These are phyloP conservation scores for Ogataea trehalophila DNA, from an alignment of 805 yeast species.

Conservation along the genomic window DNA sequence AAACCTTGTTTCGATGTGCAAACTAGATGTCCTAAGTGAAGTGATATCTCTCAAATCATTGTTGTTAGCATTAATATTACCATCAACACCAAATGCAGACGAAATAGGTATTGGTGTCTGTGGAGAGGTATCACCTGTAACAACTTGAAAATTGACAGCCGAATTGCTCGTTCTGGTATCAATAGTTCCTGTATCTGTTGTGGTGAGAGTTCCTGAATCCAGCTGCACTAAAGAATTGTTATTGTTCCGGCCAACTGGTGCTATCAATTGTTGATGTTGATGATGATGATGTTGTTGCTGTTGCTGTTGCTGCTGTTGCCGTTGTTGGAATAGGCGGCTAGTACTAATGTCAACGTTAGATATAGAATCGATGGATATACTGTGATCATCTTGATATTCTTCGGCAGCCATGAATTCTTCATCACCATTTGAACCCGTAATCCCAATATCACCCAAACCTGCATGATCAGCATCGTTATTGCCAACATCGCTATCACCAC, in stretches of 20 bases:
- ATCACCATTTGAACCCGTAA: constrained; percentile 6
- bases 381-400: constrained; percentile 34
- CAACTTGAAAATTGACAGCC: background rate
- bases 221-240: too few relatives aligned
- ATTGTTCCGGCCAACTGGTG: too few relatives aligned
- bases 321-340: constrained; percentile 7
- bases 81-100: background rate
- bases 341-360: constrained; percentile 4
- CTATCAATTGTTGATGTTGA: background rate
- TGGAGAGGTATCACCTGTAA: constrained; percentile 18
- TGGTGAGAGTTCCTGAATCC: too few relatives aligned
- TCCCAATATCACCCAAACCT: constrained; percentile 12
- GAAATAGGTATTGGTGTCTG: constrained; percentile 9
- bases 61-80: constrained; percentile 1
- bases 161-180: too few relatives aligned
- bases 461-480: constrained; percentile 15
- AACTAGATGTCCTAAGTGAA: constrained; percentile 7
- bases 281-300: constrained; percentile 5
- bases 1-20: constrained; percentile 8
- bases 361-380: constrained; percentile 21
- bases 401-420: constrained; percentile 34
- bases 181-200: too few relatives aligned
- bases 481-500: constrained; percentile 4
- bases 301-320: constrained; percentile 7
- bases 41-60: constrained; percentile 2